Evolutionary conservation across 1,284 basidiomycete genomes (phyloP).

Genomic region (Irpex sp.): DNA sequence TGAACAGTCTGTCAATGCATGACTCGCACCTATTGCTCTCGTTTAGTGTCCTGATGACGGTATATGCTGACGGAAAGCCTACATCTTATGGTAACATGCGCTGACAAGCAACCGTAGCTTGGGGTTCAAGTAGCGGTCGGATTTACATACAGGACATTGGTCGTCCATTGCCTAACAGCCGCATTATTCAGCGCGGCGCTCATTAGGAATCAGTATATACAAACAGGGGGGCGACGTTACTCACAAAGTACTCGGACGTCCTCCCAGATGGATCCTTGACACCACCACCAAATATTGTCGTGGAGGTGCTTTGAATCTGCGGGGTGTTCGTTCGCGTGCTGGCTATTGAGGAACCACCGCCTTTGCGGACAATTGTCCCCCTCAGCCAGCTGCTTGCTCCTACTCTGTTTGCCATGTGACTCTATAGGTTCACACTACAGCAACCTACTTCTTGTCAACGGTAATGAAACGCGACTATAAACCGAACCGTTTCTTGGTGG

Average conservation of each 20-base stretch:
- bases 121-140: slow-evolving; percentile 94
- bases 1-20: slow-evolving; percentile 96
- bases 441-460: not conserved
- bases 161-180: slow-evolving; percentile 79
- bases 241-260: slow-evolving; percentile 73
- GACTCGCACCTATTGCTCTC: slow-evolving; percentile 79
- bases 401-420: slow-evolving; percentile 7
- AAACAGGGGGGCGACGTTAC: slow-evolving; percentile 24
- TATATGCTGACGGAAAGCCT: slow-evolving; percentile 18
- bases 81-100: slow-evolving; percentile 99
- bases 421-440: not conserved
- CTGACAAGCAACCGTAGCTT: slow-evolving; percentile 93
- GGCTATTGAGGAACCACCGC: slow-evolving; percentile 41
- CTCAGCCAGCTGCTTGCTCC: slow-evolving; percentile 48
- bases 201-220: too few species aligned
- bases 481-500: too few species aligned
- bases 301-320: slow-evolving; percentile 66
- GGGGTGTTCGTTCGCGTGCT: slow-evolving; percentile 60
- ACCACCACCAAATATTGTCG: slow-evolving; percentile 71
- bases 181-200: not conserved
- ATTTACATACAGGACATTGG: slow-evolving; percentile 96
- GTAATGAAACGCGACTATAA: not conserved
- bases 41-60: slow-evolving; percentile 9
- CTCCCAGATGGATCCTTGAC: slow-evolving; percentile 80
- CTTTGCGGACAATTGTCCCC: slow-evolving; percentile 71